phyloP scores from a whole-genome alignment of 345 rosid genomes.

The thale cress (Arabidopsis thaliana) region TAIR10.1 NC_003070.9:3275001-3275500 shows the following conservation, averaged over 20 bases:
- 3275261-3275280: conserved; percentile 96
- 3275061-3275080: neutral
- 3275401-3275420: conserved; percentile 74
- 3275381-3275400: conserved; percentile 83
- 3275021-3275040: conserved; percentile 15
- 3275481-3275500: conserved; percentile 30
- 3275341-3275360: conserved; percentile 79
- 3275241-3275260: conserved; percentile 75
- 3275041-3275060: conserved; percentile 1
- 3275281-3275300: conserved; percentile 95
- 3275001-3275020: conserved; percentile 1
- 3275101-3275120: neutral
- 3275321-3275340: conserved; percentile 85
- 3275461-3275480: conserved; percentile 45
- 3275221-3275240: neutral
- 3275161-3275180: conserved; percentile 6
- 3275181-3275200: conserved; percentile 4
- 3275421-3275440: conserved; percentile 80
- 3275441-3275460: conserved; percentile 85
- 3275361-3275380: conserved; percentile 88
- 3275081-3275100: conserved; percentile 8
- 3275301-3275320: conserved; percentile 95
- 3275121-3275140: neutral
- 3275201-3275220: neutral
- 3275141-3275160: conserved; percentile 14